Base-by-base conservation (phyloP, 2,329 filamentous ascomycete species). In the Diplodia corticola region DNA sequence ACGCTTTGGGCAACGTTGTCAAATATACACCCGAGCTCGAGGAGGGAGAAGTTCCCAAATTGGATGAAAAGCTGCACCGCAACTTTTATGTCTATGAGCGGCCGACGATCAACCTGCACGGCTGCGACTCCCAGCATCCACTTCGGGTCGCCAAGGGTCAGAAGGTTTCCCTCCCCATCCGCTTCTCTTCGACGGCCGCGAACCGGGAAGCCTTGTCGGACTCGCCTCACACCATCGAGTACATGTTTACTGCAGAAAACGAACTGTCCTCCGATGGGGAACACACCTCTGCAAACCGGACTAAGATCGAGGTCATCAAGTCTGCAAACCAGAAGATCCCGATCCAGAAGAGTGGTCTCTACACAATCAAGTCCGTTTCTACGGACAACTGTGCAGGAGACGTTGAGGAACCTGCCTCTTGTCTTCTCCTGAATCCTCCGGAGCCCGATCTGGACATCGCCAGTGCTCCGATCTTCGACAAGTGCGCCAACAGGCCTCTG, bases 401-500 rank as follows among this genome's bases (percentile, higher is more conserved):
- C 71, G 88, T 99, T 4, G 85, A 94, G 69, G 95, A 99, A 76
- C 95, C 95, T 30, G 91, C 94, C 2, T 95, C 93, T n/a, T 98
- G 94, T 76, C 83, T 97, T 67, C 82, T 99, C 64, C 84, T 96
- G 70, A 99, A 98, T 70, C 95, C 95, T 5, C 89, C 95, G 0
- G 89, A 97, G 78, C 95, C 95, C 10, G 87, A 89, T 65, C 77
- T 99, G 67, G 83, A 86, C 4, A 82, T 99, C 59, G 85, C 85
- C 35, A 84, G 88, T 6, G 91, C 96, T 71, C 89, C 93, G 69
- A 93, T 99, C 50, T 91, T 92, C 63, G 95, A 99, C 77, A 96
- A 96, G 75, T 99, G 95, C 76, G 94, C 93, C 40, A 93, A 93
- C 55, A 97, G 93, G 73, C 92, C 95, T 0, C 91, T 99, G 68